Percentiles rank a stretch among this genome's conserved stretches.
Conservation (phyloP, 345 rosid species). For the Rhodamnia argentea region DNA sequence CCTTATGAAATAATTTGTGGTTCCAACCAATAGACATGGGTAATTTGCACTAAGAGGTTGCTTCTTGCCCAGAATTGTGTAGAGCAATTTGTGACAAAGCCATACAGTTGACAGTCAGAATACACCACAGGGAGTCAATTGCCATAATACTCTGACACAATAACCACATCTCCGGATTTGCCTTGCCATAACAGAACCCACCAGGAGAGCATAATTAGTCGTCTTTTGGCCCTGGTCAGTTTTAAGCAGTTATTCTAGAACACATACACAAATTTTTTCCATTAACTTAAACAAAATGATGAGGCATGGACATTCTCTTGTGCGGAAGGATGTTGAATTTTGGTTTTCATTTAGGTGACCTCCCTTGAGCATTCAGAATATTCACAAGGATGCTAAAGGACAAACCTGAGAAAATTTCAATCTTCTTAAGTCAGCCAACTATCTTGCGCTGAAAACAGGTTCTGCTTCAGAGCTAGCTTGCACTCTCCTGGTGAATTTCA, state of each 20-base stretch:
- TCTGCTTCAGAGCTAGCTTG: slow-evolving; percentile 58
- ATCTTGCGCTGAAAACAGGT: slow-evolving; percentile 73
- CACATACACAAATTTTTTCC: not conserved
- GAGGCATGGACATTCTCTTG: not conserved
- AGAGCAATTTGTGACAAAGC: not conserved
- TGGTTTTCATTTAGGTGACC: not conserved
- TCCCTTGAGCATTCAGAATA: not conserved
- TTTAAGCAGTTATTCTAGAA: not conserved
- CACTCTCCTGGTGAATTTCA: slow-evolving; percentile 73
- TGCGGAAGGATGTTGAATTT: not conserved
- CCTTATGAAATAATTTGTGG: not conserved
- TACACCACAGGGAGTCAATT: not conserved
- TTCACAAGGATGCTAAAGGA: not conserved
- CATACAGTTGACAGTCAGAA: not conserved
- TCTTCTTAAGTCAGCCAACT: not conserved
- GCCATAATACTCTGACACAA: not conserved
- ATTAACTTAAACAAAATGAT: not conserved
- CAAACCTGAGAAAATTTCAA: not conserved
- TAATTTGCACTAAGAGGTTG: not conserved
- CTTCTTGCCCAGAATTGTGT: not conserved
- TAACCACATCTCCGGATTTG: not conserved
- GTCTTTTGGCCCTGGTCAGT: not conserved
- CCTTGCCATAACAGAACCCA: not conserved
- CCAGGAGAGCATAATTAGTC: not conserved
- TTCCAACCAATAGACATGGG: not conserved